Conservation (phyloP, 345 rosid genomes). For the Gossypium anomalum region DNA sequence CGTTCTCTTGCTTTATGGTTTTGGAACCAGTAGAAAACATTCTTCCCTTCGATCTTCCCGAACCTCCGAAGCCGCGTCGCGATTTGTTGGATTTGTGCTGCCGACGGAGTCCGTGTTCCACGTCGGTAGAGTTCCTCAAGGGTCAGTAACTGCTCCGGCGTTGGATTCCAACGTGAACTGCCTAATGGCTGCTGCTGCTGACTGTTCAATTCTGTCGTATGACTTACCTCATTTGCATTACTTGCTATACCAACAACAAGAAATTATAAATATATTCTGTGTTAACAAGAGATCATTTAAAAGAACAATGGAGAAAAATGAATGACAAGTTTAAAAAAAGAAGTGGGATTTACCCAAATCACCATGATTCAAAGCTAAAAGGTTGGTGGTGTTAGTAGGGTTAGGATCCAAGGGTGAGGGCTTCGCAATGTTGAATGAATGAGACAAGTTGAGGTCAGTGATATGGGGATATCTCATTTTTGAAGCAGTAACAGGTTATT, state of each 20-base stretch:
- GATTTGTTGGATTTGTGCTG: constrained; percentile 63
- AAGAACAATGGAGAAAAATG: background rate
- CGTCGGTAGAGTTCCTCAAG: constrained; percentile 57
- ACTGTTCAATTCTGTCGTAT: background rate
- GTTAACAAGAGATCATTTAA: background rate
- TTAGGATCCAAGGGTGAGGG: background rate
- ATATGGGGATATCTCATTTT: constrained; percentile 10
- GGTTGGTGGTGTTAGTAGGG: background rate
- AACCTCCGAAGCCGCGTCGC: constrained; percentile 55
- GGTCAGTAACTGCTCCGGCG: constrained; percentile 56
- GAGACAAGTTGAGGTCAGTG: constrained; percentile 7
- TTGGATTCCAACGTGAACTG: constrained; percentile 71
- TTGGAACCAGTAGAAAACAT: constrained; percentile 82
- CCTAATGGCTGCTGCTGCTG: constrained; percentile 20
- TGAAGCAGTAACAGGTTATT: background rate
- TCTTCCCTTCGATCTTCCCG: constrained; percentile 72
- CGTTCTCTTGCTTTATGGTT: constrained; percentile 73
- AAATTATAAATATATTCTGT: background rate
- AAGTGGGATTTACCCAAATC: constrained; percentile 19
- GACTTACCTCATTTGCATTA: constrained; percentile 13
- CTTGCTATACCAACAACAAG: constrained; percentile 4
- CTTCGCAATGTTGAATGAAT: constrained; percentile 4
- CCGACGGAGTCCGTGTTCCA: constrained; percentile 56
- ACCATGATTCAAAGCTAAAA: constrained; percentile 8
- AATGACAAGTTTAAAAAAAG: background rate